Base-by-base conservation (phyloP, 2,329 filamentous ascomycete genomes). In the Fonsecaea monophora region DNA sequence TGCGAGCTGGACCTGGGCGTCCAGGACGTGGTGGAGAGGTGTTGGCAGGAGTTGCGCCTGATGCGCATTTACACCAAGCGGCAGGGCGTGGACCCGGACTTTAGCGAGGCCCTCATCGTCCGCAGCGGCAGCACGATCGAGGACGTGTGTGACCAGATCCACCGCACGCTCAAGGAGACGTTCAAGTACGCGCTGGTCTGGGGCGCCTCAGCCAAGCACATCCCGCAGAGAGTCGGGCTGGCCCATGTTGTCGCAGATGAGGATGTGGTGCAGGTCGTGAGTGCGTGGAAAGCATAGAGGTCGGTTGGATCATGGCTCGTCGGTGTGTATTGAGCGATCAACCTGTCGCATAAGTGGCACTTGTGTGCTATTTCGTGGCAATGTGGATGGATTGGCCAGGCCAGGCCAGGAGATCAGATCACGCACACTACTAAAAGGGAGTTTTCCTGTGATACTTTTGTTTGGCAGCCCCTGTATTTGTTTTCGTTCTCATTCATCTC, bases 131-230 rank as follows among this genome's bases (percentile, higher is more conserved):
- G 92, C 76, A 92, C 89, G 12, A 93, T 99, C 75, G 95, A 98
- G 81, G 94, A 99, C 79, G 95, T 99, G 9, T 99, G 95, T 79
- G 95, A 99, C 79, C 89, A 92, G 74, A 91, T 99, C 72, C 95
- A 99, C 81, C 86, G 95, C 69, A 95, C 89, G 32, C 82, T 99
- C 72, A 99, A 98, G 86, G 96, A 99, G 70, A 97, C 93, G 4
- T 99, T 98, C 86, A 99, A 98, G 84, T 97, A 98, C 81, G 96
- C 95, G 2, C 81, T 98, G 72, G 95, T 99, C 0, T 99, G 96
- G 96, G 95, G 95, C 4, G 94, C 94, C 18, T 98, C 94, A 79
- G 95, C 95, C 40, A 89, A 92, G 75, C 96, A 99, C 83, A 85
- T 98, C 40, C 95, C 96, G 40, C 95, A 99, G 83, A 85, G 95